phyloP scores from a whole-genome alignment of 805 yeast species.

The Wickerhamomyces canadensis region DNA sequence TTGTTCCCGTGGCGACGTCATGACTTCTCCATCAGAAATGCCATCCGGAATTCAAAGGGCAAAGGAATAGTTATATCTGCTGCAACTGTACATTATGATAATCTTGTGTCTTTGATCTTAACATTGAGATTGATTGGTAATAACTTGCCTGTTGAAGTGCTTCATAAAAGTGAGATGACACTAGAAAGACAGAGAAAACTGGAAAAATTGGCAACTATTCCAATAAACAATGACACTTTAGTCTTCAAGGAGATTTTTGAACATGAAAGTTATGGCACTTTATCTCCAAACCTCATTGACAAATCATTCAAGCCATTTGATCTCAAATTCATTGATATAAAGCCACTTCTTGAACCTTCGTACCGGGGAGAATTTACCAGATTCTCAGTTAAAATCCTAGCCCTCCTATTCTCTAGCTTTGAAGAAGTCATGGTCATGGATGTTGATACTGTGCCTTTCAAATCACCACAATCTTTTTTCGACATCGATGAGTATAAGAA shows the following conservation, averaged over 20 bases:
- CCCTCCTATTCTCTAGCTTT: slow-evolving; percentile 49
- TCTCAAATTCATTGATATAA: slow-evolving; percentile 23
- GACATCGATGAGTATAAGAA: slow-evolving; percentile 27
- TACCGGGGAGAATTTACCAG: slow-evolving; percentile 23
- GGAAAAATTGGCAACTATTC: neutral
- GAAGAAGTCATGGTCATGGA: slow-evolving; percentile 46
- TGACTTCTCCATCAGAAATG: neutral
- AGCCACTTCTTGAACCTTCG: slow-evolving; percentile 3
- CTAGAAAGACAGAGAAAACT: slow-evolving; percentile 6
- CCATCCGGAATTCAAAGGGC: slow-evolving; percentile 16
- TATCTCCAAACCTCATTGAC: neutral
- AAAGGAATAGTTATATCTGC: slow-evolving; percentile 28
- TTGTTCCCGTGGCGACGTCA: neutral
- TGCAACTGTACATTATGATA: slow-evolving; percentile 16
- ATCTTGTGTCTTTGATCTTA: slow-evolving; percentile 19
- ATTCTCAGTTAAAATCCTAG: slow-evolving; percentile 42
- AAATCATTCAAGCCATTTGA: slow-evolving; percentile 16
- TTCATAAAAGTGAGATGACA: slow-evolving; percentile 24
- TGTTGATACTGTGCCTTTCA: slow-evolving; percentile 46
- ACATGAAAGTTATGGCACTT: neutral
- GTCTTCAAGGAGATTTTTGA: neutral
- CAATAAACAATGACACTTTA: too few species aligned
- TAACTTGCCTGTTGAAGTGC: slow-evolving; percentile 26
- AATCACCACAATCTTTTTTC: slow-evolving; percentile 31
- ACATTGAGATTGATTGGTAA: slow-evolving; percentile 24